Base-by-base conservation (phyloP, 805 yeast genomes). In the Metschnikowia sp. region DNA sequence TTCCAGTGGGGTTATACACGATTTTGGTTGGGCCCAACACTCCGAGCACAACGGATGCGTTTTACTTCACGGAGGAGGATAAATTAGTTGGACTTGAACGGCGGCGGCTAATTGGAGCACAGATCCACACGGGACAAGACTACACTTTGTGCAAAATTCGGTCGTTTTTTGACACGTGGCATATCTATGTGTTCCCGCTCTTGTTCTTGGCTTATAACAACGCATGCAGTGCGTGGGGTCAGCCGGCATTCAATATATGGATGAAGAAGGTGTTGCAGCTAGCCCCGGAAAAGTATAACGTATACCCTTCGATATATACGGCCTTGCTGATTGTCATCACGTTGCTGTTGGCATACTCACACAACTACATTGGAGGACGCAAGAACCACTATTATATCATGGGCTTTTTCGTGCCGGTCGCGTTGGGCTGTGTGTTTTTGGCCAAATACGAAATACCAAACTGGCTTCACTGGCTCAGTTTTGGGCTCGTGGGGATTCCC, bases 391-490 rank as follows among this genome's bases (percentile, higher is more conserved):
- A 58, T 32, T 72, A 72, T 44, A 68, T 76, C 11, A 52, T 51
- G 3, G 50, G 62, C 2, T 75, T 60, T 57, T 79, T 76, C 49
- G 36, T 71, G 2, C 59, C 68, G 29, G 61, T 73, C 12, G 62
- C 73, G 34, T 47, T 75, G 32, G 76, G 81, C 3, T 66, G 75
- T 58, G 61, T 73, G 6, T 57, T 74, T 4, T 61, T 78, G 40
- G 69, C 80, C 0, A 61, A 52, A 10, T 81, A 83, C 83, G 53
- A 75, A 37, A 69, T 79, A 28, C 77, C 79, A 1, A 59, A 53
- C 11, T 77, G 76, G 1, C 68, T 73, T 32, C 80, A 78, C 48
- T 79, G 82, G 79, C 62, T 74, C 9, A 64, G 74, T 12, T 81
- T 76, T 57, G 77, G 71, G 52, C 50, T 78, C 40, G 60, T 73